phyloP scores from a whole-genome alignment of 257 asterid genomes.

The Solanum paucissectum region DNA sequence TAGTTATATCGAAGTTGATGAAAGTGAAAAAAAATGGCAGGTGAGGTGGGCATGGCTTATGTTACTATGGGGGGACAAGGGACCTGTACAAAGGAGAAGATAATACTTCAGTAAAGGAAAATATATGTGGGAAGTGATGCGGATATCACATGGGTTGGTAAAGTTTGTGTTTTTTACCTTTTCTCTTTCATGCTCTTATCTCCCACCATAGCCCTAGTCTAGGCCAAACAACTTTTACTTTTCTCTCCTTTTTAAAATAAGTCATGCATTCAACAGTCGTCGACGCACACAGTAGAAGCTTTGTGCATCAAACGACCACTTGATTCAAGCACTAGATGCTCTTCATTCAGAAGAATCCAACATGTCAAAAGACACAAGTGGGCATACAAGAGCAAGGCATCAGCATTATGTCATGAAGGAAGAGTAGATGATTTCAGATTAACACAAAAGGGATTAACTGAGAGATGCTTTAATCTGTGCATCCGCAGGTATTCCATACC shows the following conservation, averaged over 20 bases:
- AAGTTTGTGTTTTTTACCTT: not conserved
- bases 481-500: not conserved
- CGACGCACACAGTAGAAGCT: too few species aligned
- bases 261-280: not conserved
- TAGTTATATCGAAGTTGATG: not conserved
- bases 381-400: not conserved
- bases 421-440: not conserved
- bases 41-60: not conserved
- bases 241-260: not conserved
- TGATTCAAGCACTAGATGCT: not conserved
- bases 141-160: not conserved
- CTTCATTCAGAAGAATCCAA: not conserved
- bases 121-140: not conserved
- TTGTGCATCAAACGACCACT: too few species aligned
- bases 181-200: not conserved
- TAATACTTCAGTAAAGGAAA: not conserved
- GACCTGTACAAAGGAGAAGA: not conserved
- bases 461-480: not conserved
- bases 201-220: not conserved
- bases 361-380: not conserved
- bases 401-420: not conserved
- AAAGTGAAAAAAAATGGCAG: not conserved
- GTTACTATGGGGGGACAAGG: not conserved
- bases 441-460: not conserved
- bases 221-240: not conserved